These are phyloP conservation scores for Clitoria ternatea DNA, from an alignment of 306 rosid species.

Conservation along the genomic window DNA sequence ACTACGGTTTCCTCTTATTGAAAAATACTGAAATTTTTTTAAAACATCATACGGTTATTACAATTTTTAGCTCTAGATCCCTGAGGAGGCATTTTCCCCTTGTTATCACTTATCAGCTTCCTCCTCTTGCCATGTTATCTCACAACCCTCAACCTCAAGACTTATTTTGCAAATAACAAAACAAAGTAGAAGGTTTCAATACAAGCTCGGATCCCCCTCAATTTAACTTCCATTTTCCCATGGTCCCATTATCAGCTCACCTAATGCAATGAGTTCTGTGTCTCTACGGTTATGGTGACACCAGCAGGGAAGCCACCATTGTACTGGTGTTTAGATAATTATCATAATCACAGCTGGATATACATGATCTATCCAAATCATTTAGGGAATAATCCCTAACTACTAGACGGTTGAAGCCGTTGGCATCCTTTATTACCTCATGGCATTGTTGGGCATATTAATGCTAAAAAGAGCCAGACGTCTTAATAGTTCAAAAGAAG, in stretches of 20 bases:
- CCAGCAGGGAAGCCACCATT: neutral
- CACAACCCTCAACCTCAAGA: neutral
- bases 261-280: neutral
- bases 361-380: neutral
- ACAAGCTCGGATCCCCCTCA: neutral
- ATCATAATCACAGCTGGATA: neutral
- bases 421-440: neutral
- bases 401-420: neutral
- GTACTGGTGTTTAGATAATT: neutral
- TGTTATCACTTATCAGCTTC: neutral
- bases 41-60: neutral
- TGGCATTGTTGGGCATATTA: constrained; percentile 11
- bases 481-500: constrained; percentile 3
- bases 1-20: no score
- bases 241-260: neutral
- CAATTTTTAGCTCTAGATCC: neutral
- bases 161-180: neutral
- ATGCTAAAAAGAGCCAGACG: constrained; percentile 2
- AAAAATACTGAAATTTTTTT: no score
- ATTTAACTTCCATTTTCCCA: neutral
- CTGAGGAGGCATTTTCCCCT: neutral
- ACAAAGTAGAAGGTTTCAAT: neutral
- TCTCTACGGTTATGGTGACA: neutral
- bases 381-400: neutral
- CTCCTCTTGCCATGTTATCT: neutral